Conservation (phyloP, 495 filamentous ascomycete species). For the Lentithecium fluviatile region DNA sequence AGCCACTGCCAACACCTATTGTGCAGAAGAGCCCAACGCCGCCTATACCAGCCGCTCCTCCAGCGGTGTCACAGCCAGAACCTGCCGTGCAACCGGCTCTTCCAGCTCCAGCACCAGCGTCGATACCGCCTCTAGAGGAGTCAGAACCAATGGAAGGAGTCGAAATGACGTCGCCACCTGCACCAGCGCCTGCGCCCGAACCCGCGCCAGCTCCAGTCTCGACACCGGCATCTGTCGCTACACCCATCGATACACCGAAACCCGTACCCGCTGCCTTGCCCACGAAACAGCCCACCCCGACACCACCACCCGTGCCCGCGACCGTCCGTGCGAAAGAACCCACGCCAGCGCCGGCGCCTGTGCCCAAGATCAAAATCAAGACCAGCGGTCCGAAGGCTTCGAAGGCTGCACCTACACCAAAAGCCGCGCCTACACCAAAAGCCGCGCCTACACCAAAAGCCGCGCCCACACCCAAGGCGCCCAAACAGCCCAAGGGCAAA, state of each 20-base stretch:
- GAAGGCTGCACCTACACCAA: background rate
- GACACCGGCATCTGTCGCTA: background rate
- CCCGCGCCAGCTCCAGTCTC: background rate
- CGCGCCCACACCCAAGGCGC: background rate
- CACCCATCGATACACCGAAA: background rate
- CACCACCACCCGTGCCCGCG: background rate
- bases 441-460: background rate
- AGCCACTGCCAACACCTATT: no score
- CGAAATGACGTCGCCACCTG: background rate
- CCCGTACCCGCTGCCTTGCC: background rate
- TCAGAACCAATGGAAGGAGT: background rate
- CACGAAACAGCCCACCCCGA: background rate
- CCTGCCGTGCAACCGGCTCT: no score
- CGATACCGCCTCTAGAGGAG: background rate
- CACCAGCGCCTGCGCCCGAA: background rate
- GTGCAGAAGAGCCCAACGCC: no score
- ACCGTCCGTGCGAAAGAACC: no score
- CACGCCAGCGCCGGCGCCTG: background rate
- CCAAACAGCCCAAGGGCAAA: background rate
- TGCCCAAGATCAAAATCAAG: background rate
- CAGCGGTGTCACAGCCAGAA: no score
- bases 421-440: background rate
- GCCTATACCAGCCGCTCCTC: no score
- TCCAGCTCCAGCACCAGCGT: background rate
- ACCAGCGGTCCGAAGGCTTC: background rate